Evolutionary conservation across 2,329 filamentous ascomycete genomes (phyloP), one percentile per base, ranked within the genome.

Genomic region (Periconia macrospinosa): DNA sequence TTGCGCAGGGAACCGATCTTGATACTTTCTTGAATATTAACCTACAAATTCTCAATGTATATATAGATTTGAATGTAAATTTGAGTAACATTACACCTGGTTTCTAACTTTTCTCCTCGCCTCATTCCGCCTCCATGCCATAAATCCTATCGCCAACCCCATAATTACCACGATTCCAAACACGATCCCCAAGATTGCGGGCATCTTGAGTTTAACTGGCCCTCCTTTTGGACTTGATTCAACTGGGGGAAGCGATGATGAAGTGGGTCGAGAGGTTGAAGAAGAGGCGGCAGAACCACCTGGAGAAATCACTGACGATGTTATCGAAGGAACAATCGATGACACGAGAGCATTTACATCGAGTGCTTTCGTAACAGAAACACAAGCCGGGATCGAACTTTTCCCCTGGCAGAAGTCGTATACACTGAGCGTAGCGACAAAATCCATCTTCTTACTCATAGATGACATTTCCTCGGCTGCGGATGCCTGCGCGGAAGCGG

Each of bases 321-420:
- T 17, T 6, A n/a, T 3, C 8, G 9, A 15, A 3, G 18, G 18
- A 33, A 45, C 23, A 30, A 45, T 5, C 33, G 33, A 37, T 5
- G 33, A 37, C 11, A 37, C 33, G 5, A 37, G 11, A 6, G 33
- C 33, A 37, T 37, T 17, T 7, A 20, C 44, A 17, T 27, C 44
- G 3, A 45, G 6, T 7, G 18, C 14, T 18, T 7, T 17, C 44
- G 44, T 30, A 30, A 33, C 18, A 6, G 44, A 6, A 8, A 45
- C 27, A 18, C 44, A 45, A 27, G 44, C 44, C 13, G 19, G 11
- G 8, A 45, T 33, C 17, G 17, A 19, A 14, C 45, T 47, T n/a
- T 18, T 47, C 45, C 45, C 45, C 27, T 47, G 20, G n/a, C 45
- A 47, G 30, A 47, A 47, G 9, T 47, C 27, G 15, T n/a, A 47